Percentiles rank a stretch among this genome's conserved stretches.
These are phyloP conservation scores for grape (Vitis vinifera) DNA, from an alignment of 164 flowering plant species.

Conservation along the genomic window DNA sequence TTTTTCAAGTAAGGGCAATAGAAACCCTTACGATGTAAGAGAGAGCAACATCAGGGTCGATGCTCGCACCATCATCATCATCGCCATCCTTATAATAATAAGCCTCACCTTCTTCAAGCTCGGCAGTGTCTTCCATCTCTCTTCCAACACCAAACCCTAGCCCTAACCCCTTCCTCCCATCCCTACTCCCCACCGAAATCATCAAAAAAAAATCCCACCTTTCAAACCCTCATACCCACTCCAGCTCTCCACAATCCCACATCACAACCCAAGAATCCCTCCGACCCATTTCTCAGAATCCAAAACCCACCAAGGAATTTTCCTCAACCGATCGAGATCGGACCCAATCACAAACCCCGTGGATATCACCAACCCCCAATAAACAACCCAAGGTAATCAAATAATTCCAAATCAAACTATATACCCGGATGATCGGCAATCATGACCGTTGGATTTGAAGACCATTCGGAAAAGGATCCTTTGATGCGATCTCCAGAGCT, in stretches of 20 bases:
- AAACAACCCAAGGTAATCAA: background rate
- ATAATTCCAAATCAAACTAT: background rate
- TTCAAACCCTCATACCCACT: conserved; percentile 20
- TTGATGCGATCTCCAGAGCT: conserved; percentile 32
- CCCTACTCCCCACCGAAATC: conserved; percentile 67
- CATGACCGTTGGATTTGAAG: background rate
- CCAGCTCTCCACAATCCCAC: conserved; percentile 6
- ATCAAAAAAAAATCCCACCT: conserved; percentile 24
- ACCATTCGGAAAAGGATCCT: background rate
- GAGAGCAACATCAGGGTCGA: conserved; percentile 64
- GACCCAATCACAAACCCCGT: conserved; percentile 19
- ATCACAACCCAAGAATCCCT: conserved; percentile 12
- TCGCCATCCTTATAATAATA: conserved; percentile 37
- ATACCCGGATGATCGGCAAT: background rate
- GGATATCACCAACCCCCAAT: conserved; percentile 21
- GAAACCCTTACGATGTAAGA: conserved; percentile 54
- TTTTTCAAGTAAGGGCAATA: background rate
- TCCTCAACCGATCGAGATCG: conserved; percentile 22
- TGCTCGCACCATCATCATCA: conserved; percentile 32
- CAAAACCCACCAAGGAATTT: conserved; percentile 21
- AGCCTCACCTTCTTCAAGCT: conserved; percentile 98
- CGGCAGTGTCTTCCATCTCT: conserved; percentile 68
- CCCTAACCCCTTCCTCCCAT: conserved; percentile 70
- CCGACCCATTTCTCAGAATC: conserved; percentile 20
- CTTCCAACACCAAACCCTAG: conserved; percentile 45